A percentile compares a stretch with the other conserved stretches of the same genome.
Evolutionary conservation across 2,329 filamentous ascomycete species (phyloP).

Genomic region (Fonsecaea pugnacius): DNA sequence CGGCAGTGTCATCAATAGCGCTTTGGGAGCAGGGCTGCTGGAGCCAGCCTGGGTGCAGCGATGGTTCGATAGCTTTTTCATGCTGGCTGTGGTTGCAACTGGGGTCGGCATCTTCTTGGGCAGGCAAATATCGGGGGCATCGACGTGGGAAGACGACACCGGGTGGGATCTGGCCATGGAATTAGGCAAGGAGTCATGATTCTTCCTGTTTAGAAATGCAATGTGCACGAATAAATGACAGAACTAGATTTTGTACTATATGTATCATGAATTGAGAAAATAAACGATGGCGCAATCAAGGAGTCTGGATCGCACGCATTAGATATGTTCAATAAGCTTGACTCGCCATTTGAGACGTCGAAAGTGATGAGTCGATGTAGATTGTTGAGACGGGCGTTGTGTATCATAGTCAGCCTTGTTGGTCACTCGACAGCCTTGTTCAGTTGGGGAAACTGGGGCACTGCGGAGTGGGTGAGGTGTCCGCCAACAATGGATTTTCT

Average conservation of each 20-base stretch:
- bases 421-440: neutral
- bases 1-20: conserved; percentile 75
- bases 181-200: conserved; percentile 69
- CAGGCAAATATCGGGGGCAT: conserved; percentile 59
- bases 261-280: neutral
- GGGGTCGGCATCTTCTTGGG: conserved; percentile 74
- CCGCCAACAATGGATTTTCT: conserved; percentile 1
- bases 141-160: conserved; percentile 63
- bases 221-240: neutral
- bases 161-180: conserved; percentile 65
- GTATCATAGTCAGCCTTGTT: neutral
- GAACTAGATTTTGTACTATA: conserved; percentile 1
- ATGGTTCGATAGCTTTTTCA: conserved; percentile 89
- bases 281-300: neutral
- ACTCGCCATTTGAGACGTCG: neutral
- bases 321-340: neutral
- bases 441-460: conserved; percentile 12
- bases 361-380: neutral
- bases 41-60: conserved; percentile 73
- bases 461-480: conserved; percentile 12
- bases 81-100: conserved; percentile 69
- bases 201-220: neutral
- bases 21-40: conserved; percentile 71
- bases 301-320: neutral
- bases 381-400: neutral